A percentile compares a stretch with the other conserved stretches of the same genome.
These are phyloP conservation scores for Curvularia lunata DNA, from an alignment of 2,329 filamentous ascomycete species.

Conservation along the genomic window DNA sequence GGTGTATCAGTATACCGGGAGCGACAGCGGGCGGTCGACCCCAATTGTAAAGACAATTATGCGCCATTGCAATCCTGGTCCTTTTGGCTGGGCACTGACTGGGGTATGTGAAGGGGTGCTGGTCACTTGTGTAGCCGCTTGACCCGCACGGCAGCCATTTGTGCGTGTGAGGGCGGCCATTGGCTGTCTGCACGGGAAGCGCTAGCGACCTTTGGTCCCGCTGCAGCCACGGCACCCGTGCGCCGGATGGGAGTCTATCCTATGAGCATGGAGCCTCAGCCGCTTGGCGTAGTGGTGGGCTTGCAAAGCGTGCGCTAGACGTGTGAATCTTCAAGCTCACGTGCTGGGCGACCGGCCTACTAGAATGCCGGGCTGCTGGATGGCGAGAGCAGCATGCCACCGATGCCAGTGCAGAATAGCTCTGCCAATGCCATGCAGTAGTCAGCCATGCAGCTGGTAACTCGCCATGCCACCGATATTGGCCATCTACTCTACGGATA, in stretches of 20 bases:
- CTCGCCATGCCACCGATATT: not conserved
- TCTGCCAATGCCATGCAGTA: not conserved
- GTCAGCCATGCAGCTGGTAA: not conserved
- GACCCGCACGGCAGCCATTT: conserved; percentile 20
- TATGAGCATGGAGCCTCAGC: conserved; percentile 22
- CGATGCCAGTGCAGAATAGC: not conserved
- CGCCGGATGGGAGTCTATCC: conserved; percentile 21
- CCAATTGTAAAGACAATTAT: conserved; percentile 47
- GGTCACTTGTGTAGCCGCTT: conserved; percentile 34
- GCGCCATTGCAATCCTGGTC: conserved; percentile 26
- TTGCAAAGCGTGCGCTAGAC: conserved; percentile 15
- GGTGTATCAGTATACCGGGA: conserved; percentile 42
- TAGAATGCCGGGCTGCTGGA: not conserved
- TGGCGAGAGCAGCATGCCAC: conserved; percentile 9
- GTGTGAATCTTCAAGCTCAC: conserved; percentile 24
- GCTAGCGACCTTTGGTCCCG: conserved; percentile 23
- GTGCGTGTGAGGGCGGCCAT: conserved; percentile 14
- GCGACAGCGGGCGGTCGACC: conserved; percentile 35
- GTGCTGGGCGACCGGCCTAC: conserved; percentile 17
- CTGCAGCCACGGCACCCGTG: conserved; percentile 28
- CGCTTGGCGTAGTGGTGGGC: conserved; percentile 17
- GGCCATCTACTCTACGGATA: too few species aligned
- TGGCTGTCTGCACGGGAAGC: conserved; percentile 31
- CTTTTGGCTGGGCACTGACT: conserved; percentile 9
- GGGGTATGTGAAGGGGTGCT: conserved; percentile 17